A percentile compares a stretch with the other conserved stretches of the same genome.
Evolutionary conservation across 2,329 filamentous ascomycete genomes (phyloP).

Genomic region (Aureobasidium sp.): DNA sequence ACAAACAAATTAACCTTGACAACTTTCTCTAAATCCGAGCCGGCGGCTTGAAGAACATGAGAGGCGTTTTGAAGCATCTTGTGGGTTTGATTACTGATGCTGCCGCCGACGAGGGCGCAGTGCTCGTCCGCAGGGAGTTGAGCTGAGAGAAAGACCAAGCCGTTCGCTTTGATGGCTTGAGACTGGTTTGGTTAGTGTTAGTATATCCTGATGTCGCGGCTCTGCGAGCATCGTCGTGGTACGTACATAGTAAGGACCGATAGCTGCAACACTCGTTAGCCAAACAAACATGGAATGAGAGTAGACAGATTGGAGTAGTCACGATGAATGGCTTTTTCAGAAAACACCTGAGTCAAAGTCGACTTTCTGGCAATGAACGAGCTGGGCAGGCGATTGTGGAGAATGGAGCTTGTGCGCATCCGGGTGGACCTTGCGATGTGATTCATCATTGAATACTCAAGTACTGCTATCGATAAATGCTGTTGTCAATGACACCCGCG

Average conservation of each 20-base stretch:
- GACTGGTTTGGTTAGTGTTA: neutral
- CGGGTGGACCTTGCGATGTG: neutral
- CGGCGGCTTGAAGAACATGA: neutral
- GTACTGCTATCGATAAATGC: neutral
- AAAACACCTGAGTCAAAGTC: neutral
- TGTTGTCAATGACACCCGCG: neutral
- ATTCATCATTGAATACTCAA: neutral
- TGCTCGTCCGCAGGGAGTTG: neutral
- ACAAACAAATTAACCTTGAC: slow-evolving; percentile 9
- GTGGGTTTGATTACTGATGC: neutral
- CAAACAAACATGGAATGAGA: neutral
- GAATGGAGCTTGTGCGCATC: neutral
- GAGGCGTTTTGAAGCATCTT: slow-evolving; percentile 8
- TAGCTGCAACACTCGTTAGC: neutral
- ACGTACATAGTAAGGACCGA: neutral
- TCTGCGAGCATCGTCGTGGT: too few species aligned
- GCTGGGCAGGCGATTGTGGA: neutral
- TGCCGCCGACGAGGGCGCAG: neutral
- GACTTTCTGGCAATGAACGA: neutral
- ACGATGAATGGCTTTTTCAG: slow-evolving; percentile 1
- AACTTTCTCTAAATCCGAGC: neutral
- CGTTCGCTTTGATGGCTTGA: slow-evolving; percentile 11
- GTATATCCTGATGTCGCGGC: too few species aligned
- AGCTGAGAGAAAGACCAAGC: slow-evolving; percentile 13
- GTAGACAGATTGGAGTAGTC: neutral